Evolutionary conservation across 306 rosid species (phyloP), one percentile per base, ranked within the genome.

Genomic region (Ormosia semicastrata): DNA sequence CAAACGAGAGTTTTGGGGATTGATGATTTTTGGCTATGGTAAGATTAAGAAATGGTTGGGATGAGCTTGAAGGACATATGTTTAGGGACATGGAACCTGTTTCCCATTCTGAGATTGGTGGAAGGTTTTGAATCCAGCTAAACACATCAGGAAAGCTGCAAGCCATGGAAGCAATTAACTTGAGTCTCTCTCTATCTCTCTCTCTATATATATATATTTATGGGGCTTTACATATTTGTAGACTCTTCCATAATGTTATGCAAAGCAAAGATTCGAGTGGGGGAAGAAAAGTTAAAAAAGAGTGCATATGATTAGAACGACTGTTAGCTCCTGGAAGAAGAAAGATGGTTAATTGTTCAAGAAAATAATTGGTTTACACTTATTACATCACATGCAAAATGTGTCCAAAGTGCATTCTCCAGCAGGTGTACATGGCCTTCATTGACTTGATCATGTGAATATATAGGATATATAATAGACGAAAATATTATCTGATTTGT

Each of bases 71-170:
- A 73, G 91, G 84, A 79, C 75, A 85, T 40, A 90, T 49, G 66
- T 63, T 81, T 8, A 90, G 57, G 75, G 93, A 87, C 73, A 83
- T 82, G 71, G 89, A 82, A 60, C 54, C 71, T 84, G 88, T 73
- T 87, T 57, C 86, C 98, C 98, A 90, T 73, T 90, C 82, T 77
- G 88, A 78, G 66, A 87, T 56, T 50, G 93, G 94, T 71, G 97
- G 94, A 71, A 95, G 98, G 86, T 86, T 91, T 60, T 89, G 91
- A 82, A 92, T 88, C 99, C 99, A 95, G 17, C 43, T 50, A 88
- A 70, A 93, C 11, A 91, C 86, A 83, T 93, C 89, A 36, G 94
- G 97, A 43, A 92, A 88, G 18, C 5, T 76, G 71, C 72, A 86
- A 82, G 94, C 92, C 98, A 94, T 93, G 9, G 81, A 66, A 84